Evolutionary conservation across 768 basidiomycete genomes (phyloP), one percentile per base, ranked within the genome.

Genomic region (Boletellus emodensis): DNA sequence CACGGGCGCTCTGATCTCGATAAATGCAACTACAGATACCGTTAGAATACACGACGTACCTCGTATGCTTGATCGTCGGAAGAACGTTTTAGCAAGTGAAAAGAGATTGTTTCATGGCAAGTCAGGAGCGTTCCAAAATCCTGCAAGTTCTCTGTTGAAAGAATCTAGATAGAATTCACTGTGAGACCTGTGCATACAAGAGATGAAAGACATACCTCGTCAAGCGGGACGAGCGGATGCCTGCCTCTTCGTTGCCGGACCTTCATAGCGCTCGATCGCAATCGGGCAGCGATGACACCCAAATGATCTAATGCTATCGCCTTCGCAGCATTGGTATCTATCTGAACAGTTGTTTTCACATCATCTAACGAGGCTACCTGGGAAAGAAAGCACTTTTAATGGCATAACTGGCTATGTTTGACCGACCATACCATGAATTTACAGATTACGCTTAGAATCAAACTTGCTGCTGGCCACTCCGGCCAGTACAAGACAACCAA

Each of bases 401-500:
- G 30, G 5, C 10, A 13, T n/a, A 14, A 33, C 14, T 35, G 1
- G 4, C 13, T 6, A 12, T 36, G 33, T 36, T 43, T 38, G 15
- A 46, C 30, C 7, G 22, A 13, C 57, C 77, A 10, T 52, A 92
- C 94, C 90, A 98, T 90, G 57, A 84, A 85, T 63, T 85, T 87
- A 55, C 84, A 87, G 7, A 85, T 81, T 41, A 96, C 85, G 39
- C 78, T 81, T 34, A 98, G 71, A 35, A 96, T 74, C 15, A 96
- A 69, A 38, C 84, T 79, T 2, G 96, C 90, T 10, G 90, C 94
- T 6, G 96, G 96, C 94, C 95, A 99, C 68, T 99, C 96, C 0
- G 96, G 94, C 83, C 90, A 90, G 64, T 87, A 94, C 6, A 97
- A 73, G 17, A 96, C 93, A 9, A 80, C 79, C 20, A 98, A 76